Percentiles rank a stretch among this genome's conserved stretches.
Conservation (phyloP, 495 filamentous ascomycete genomes). For the Xylaria longipes region DNA sequence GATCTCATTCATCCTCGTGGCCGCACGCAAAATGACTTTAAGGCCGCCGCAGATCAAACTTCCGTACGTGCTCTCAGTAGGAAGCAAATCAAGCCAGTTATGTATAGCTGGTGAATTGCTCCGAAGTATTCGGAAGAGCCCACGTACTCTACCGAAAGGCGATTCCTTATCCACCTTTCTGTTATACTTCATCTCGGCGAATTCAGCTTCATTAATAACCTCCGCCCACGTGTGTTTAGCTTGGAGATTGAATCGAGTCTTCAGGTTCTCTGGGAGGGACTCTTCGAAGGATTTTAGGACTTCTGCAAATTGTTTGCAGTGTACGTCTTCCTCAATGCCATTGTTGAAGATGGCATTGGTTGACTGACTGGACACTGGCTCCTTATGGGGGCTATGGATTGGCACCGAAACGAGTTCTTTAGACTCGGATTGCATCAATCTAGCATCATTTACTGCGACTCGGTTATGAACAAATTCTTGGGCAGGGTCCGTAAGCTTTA, state of each 20-base stretch:
- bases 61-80: constrained; percentile 13
- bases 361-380: not conserved
- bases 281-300: not conserved
- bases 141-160: constrained; percentile 18
- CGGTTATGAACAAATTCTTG: constrained; percentile 19
- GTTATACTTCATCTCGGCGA: constrained; percentile 23
- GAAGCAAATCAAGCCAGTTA: constrained; percentile 16
- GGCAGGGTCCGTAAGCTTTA: constrained; percentile 17
- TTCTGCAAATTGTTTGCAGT: constrained; percentile 2
- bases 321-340: not conserved
- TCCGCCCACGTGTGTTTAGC: not conserved
- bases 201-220: constrained; percentile 13
- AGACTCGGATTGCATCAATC: not conserved
- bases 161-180: constrained; percentile 19
- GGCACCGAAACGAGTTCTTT: not conserved
- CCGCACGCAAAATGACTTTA: constrained; percentile 22
- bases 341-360: not conserved
- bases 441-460: constrained; percentile 9
- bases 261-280: not conserved
- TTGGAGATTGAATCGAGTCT: not conserved
- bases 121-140: constrained; percentile 15
- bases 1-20: constrained; percentile 22
- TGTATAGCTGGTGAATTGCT: constrained; percentile 13
- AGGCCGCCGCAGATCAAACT: constrained; percentile 24
- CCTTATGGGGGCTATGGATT: not conserved